Percentiles rank a stretch among this genome's conserved stretches.
phyloP scores from a whole-genome alignment of 352 stramenopile genomes.

The Ophiocytium majus region DNA sequence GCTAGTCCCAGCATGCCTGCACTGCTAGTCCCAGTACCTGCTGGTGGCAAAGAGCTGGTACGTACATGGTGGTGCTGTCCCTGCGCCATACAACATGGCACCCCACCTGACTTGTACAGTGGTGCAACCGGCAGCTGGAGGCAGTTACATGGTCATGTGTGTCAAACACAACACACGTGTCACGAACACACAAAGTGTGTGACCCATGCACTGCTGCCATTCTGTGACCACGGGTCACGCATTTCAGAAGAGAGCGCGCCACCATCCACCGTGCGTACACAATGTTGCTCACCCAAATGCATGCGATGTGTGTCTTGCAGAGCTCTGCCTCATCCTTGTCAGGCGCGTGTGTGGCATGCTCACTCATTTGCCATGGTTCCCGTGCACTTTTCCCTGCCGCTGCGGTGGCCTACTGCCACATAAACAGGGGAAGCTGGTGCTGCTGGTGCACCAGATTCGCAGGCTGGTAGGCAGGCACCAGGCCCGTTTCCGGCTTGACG shows the following conservation, averaged over 20 bases:
- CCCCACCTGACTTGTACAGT: background rate
- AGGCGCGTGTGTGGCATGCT: background rate
- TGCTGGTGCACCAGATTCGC: constrained; percentile 42
- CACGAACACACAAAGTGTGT: too few relatives aligned
- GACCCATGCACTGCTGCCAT: too few relatives aligned
- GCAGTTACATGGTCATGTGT: background rate
- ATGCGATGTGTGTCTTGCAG: too few relatives aligned
- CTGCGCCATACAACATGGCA: background rate
- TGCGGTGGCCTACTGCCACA: too few relatives aligned
- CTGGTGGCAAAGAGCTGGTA: background rate
- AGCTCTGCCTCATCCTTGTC: too few relatives aligned
- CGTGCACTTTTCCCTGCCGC: background rate
- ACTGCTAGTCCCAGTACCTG: background rate
- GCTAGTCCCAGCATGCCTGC: background rate
- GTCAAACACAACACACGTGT: too few relatives aligned
- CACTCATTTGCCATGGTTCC: background rate
- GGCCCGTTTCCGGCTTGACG: constrained; percentile 29
- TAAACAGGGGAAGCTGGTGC: constrained; percentile 44
- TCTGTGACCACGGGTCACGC: too few relatives aligned
- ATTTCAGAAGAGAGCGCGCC: too few relatives aligned
- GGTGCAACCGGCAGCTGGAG: background rate
- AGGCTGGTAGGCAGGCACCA: constrained; percentile 27
- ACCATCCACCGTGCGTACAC: background rate
- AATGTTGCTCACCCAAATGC: too few relatives aligned
- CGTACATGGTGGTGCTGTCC: background rate